Conservation (phyloP, 140 eudicot genomes). For the Anethum foeniculum region DNA sequence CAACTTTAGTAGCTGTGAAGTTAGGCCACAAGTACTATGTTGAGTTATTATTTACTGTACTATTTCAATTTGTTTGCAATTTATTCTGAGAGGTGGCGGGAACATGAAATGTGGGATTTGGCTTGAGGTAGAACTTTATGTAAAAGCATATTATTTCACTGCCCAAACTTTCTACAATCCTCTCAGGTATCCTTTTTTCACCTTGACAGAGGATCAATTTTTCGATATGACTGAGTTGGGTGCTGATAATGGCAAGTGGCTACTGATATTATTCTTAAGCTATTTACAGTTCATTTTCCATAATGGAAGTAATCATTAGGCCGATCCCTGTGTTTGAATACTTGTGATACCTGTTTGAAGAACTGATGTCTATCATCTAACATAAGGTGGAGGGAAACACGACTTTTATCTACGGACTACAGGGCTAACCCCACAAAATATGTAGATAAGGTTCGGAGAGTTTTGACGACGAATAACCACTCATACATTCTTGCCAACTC, state of each 20-base stretch:
- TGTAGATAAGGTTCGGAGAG: not conserved
- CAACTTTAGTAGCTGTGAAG: not conserved
- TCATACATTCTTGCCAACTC: not conserved
- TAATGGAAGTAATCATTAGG: not conserved
- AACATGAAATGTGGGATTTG: not conserved
- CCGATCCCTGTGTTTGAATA: not conserved
- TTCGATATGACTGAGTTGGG: not conserved
- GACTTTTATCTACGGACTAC: not conserved
- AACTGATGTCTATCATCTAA: not conserved
- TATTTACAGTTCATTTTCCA: not conserved
- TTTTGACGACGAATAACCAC: not conserved
- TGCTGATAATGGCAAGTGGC: not conserved
- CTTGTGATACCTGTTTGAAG: not conserved
- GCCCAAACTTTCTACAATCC: not conserved
- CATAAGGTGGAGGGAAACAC: not conserved
- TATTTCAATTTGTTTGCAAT: not conserved
- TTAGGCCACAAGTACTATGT: not conserved
- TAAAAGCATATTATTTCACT: not conserved
- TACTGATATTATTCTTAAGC: not conserved
- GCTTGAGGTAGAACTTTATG: not conserved
- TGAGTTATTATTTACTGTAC: not conserved
- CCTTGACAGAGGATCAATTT: not conserved
- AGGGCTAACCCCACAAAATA: not conserved
- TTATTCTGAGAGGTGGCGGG: not conserved
- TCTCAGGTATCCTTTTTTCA: not conserved